Conservation (phyloP, 768 basidiomycete species). For the Tricholoma furcatifolium region DNA sequence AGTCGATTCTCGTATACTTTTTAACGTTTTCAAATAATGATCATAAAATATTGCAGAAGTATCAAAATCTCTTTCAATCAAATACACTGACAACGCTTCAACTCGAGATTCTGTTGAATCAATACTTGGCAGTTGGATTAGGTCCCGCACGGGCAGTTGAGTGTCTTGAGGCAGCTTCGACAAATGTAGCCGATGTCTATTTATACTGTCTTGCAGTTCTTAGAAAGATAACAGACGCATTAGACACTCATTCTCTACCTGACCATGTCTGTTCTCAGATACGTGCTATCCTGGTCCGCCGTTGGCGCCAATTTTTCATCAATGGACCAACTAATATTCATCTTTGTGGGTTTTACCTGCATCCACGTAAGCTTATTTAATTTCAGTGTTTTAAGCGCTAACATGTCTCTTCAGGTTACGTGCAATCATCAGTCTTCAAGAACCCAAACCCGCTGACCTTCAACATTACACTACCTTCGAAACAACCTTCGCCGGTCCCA, state of each 20-base stretch:
- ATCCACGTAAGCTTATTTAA: conserved; percentile 23
- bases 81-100: conserved; percentile 9
- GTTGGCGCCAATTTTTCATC: conserved; percentile 29
- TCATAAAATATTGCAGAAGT: conserved; percentile 8
- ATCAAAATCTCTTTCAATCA: conserved; percentile 6
- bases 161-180: conserved; percentile 28
- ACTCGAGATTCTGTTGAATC: conserved; percentile 22
- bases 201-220: conserved; percentile 34
- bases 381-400: not conserved
- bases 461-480: conserved; percentile 20
- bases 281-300: conserved; percentile 24
- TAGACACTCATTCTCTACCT: conserved; percentile 15
- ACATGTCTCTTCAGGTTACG: conserved; percentile 11
- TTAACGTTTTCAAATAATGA: not conserved
- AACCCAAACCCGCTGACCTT: conserved; percentile 26
- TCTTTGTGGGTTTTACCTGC: conserved; percentile 29
- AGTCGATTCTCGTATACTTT: too few species aligned
- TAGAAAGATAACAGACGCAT: conserved; percentile 16
- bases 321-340: conserved; percentile 27
- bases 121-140: conserved; percentile 24
- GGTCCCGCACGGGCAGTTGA: conserved; percentile 25
- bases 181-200: conserved; percentile 30
- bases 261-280: conserved; percentile 22
- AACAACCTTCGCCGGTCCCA: conserved; percentile 16
- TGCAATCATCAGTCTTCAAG: conserved; percentile 24